phyloP scores from a whole-genome alignment of 1,139 yeast species.

The Torulaspora pretoriensis region DNA sequence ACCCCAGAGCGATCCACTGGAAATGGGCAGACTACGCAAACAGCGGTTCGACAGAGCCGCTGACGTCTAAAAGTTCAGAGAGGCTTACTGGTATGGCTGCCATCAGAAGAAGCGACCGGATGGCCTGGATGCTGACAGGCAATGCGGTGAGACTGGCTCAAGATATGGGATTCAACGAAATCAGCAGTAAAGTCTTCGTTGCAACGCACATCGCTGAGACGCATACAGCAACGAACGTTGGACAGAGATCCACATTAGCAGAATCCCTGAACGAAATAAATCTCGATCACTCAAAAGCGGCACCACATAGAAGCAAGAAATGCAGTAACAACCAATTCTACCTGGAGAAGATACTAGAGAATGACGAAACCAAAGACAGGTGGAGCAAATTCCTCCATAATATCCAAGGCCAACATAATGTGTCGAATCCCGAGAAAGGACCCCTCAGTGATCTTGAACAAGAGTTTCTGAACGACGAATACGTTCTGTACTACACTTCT shows the following conservation, averaged over 20 bases:
- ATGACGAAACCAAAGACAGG: conserved; percentile 34
- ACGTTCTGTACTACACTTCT: conserved; percentile 25
- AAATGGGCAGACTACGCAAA: conserved; percentile 86
- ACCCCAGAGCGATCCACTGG: conserved; percentile 90
- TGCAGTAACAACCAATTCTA: conserved; percentile 37
- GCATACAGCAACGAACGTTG: conserved; percentile 65
- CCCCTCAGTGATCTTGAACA: conserved; percentile 34
- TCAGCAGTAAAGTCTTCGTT: conserved; percentile 66
- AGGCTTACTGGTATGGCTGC: conserved; percentile 76
- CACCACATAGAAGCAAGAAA: conserved; percentile 43
- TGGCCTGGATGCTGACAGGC: conserved; percentile 94
- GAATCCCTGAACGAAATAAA: conserved; percentile 64
- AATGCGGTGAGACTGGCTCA: conserved; percentile 83
- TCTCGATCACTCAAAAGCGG: conserved; percentile 35
- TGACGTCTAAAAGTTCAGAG: conserved; percentile 38
- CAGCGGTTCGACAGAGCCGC: conserved; percentile 15
- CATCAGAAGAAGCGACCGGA: conserved; percentile 77
- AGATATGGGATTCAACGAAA: conserved; percentile 76
- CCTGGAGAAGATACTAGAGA: conserved; percentile 23
- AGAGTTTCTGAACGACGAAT: conserved; percentile 35
- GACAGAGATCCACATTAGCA: conserved; percentile 63
- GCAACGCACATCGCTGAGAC: conserved; percentile 86
- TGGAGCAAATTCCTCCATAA: conserved; percentile 23
- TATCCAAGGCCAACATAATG: conserved; percentile 26
- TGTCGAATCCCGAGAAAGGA: conserved; percentile 11